phyloP scores from a whole-genome alignment of 805 yeast genomes.

The Saccharomycopsis sp. region DNA sequence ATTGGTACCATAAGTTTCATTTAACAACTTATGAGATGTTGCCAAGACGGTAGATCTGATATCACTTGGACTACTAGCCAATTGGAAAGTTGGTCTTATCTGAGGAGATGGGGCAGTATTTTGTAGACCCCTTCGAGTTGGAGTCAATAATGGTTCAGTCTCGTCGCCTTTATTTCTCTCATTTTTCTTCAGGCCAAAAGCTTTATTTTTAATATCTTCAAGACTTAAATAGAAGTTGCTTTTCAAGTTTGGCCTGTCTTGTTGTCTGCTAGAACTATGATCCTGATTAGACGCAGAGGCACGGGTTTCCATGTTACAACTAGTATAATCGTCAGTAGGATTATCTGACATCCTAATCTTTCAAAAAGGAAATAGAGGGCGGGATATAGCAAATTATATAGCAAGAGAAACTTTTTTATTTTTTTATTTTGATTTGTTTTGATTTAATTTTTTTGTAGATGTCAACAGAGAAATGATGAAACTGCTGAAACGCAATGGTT shows the following conservation, averaged over 20 bases:
- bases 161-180: not conserved
- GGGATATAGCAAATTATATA: too few relatives aligned
- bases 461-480: too few relatives aligned
- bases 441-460: too few relatives aligned
- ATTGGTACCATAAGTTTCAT: constrained; percentile 11
- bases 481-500: too few relatives aligned
- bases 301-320: too few relatives aligned
- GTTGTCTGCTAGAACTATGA: not conserved
- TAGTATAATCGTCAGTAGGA: too few relatives aligned
- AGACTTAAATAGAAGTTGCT: not conserved
- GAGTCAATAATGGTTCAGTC: constrained; percentile 3
- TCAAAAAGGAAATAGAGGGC: too few relatives aligned
- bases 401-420: too few relatives aligned
- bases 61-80: constrained; percentile 1
- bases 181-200: not conserved
- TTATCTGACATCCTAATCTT: too few relatives aligned
- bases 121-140: not conserved
- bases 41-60: constrained; percentile 2
- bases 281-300: not conserved
- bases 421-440: too few relatives aligned
- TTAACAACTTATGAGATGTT: constrained; percentile 9
- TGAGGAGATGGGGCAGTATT: not conserved
- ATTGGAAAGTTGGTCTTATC: not conserved
- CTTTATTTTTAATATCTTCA: constrained; percentile 1
- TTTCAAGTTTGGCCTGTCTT: not conserved